These are phyloP conservation scores for Gracilaria domingensis DNA, from an alignment of 23 red algal species.

Conservation along the genomic window DNA sequence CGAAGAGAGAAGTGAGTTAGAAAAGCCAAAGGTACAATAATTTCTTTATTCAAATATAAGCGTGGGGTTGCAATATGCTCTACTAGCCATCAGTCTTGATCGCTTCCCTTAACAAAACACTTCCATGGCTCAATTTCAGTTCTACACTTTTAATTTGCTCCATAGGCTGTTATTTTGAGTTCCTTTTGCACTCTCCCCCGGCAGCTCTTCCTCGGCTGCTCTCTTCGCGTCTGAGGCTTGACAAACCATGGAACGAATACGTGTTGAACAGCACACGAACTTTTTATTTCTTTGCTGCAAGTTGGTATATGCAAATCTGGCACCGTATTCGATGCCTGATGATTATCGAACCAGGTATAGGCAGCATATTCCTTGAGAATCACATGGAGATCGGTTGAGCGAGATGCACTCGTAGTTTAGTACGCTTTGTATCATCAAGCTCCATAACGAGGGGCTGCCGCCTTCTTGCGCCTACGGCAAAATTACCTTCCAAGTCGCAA, in stretches of 20 bases:
- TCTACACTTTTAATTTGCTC: background rate
- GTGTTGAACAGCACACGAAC: background rate
- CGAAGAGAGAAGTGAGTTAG: conserved; percentile 46
- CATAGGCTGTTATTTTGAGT: background rate
- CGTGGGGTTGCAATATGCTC: background rate
- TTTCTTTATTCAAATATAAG: conserved; percentile 44
- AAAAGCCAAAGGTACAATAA: background rate
- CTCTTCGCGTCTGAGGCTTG: background rate
- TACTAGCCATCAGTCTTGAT: conserved; percentile 1
- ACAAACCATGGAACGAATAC: background rate
- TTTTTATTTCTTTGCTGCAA: background rate
- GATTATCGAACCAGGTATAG: no score
- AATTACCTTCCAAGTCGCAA: no score
- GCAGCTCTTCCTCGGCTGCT: background rate
- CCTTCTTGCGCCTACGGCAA: no score
- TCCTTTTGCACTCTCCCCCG: background rate
- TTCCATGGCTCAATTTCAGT: no score
- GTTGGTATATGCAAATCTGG: background rate
- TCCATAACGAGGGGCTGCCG: no score
- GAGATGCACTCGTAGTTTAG: no score
- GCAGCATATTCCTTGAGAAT: background rate
- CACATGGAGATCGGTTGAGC: no score
- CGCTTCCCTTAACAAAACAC: background rate
- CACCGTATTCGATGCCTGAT: background rate
- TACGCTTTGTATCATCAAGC: no score